These are phyloP conservation scores for Polytolypa hystricis DNA, from an alignment of 2,329 filamentous ascomycete genomes.

Conservation along the genomic window DNA sequence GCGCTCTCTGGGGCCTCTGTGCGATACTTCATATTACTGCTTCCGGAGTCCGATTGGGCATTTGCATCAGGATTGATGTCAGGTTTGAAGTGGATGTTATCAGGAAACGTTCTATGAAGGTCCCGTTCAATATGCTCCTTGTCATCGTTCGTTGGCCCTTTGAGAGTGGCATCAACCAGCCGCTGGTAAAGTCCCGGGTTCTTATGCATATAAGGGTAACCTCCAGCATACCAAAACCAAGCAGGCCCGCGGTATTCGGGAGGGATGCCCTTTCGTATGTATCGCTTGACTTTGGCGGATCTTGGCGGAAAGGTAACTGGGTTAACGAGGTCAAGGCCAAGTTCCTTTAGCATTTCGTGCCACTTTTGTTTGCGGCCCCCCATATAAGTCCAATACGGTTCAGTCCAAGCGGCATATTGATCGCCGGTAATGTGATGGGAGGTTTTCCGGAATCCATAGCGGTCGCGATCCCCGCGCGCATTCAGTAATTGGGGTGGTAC, in stretches of 20 bases:
- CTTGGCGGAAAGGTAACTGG: conserved; percentile 71
- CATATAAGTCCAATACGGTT: conserved; percentile 62
- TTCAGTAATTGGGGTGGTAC: conserved; percentile 28
- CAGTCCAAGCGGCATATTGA: conserved; percentile 75
- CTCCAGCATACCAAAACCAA: conserved; percentile 94
- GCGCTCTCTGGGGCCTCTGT: conserved; percentile 50
- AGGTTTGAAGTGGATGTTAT: conserved; percentile 84
- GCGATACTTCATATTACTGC: conserved; percentile 26
- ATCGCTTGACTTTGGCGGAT: conserved; percentile 75
- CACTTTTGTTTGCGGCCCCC: conserved; percentile 70
- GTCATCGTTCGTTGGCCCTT: conserved; percentile 57
- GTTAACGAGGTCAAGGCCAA: conserved; percentile 57
- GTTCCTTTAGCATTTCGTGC: conserved; percentile 64
- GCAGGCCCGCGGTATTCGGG: conserved; percentile 90
- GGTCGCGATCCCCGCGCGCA: conserved; percentile 48
- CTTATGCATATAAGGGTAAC: conserved; percentile 65
- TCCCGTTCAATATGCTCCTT: conserved; percentile 88
- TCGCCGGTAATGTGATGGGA: conserved; percentile 66
- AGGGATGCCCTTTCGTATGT: conserved; percentile 85
- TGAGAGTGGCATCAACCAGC: conserved; percentile 55
- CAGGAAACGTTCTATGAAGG: conserved; percentile 84
- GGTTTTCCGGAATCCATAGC: conserved; percentile 85
- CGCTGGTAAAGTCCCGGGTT: conserved; percentile 66
- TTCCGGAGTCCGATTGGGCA: conserved; percentile 9
- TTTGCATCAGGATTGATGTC: conserved; percentile 27